Conservation (phyloP, 2,329 filamentous ascomycete genomes). For the Emergomyces africanus region DNA sequence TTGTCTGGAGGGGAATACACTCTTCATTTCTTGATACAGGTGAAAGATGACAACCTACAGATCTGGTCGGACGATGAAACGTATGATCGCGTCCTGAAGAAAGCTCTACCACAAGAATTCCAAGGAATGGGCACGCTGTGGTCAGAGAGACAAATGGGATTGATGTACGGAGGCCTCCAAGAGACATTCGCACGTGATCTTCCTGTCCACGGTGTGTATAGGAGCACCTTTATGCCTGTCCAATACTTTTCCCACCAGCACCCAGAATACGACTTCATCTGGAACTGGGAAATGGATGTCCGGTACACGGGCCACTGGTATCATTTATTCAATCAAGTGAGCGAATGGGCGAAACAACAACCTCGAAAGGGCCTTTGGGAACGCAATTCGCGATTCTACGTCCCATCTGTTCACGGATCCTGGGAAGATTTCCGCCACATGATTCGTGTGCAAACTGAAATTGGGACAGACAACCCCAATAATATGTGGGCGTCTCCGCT, state of each 20-base stretch:
- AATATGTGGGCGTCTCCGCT: constrained; percentile 49
- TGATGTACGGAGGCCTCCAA: constrained; percentile 77
- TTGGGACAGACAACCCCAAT: constrained; percentile 51
- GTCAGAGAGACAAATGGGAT: constrained; percentile 86
- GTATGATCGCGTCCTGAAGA: constrained; percentile 58
- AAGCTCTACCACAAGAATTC: constrained; percentile 68
- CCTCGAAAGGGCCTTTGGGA: constrained; percentile 74
- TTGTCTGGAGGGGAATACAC: constrained; percentile 70
- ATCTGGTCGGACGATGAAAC: constrained; percentile 70
- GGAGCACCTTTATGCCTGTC: constrained; percentile 85
- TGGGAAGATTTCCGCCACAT: constrained; percentile 73
- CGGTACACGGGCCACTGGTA: constrained; percentile 84
- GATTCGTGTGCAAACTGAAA: constrained; percentile 62
- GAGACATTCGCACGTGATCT: constrained; percentile 61
- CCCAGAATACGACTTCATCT: constrained; percentile 81
- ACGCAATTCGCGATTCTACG: constrained; percentile 63
- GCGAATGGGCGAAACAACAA: constrained; percentile 57
- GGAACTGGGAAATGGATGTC: constrained; percentile 94
- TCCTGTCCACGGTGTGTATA: constrained; percentile 82
- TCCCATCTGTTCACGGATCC: constrained; percentile 60
- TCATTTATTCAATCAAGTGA: constrained; percentile 56
- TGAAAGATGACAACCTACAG: constrained; percentile 63
- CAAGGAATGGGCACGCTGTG: constrained; percentile 78
- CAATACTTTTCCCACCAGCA: constrained; percentile 84
- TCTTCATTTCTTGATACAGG: constrained; percentile 73